Evolutionary conservation across 768 basidiomycete genomes (phyloP), one percentile per base, ranked within the genome.

Genomic region (Lyophyllum shimeji): DNA sequence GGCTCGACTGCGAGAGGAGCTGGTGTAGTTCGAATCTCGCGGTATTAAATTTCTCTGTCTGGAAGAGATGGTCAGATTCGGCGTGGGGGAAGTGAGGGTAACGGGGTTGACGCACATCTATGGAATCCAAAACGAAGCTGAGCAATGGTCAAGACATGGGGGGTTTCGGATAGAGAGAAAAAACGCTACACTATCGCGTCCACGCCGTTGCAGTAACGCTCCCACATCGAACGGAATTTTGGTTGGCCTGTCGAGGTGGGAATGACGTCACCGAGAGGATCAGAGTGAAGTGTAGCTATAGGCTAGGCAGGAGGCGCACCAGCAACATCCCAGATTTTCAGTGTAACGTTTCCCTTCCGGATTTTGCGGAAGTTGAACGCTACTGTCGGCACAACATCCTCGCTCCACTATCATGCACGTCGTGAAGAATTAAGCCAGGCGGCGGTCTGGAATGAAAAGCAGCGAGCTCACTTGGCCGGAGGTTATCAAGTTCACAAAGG

Each of bases 291-390:
- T 34, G 33, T 17, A 50, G n/a, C n/a, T n/a, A n/a, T n/a, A n/a
- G n/a, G n/a, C n/a, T 33, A 29, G 24, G 46, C 6, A 29, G n/a
- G 47, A 17, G 7, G 61, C 83, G 62, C 59, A 91, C 89, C 93
- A 59, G 94, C 94, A 37, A 97, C 90, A 69, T 97, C 95, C 95
- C 95, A 97, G 46, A 97, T 85, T 69, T 94, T 96, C 66, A 97
- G 76, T 0, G 90, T 93, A 0, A 96, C 86, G 57, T 93, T 95
- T 12, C 93, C 93, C 65, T 92, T 93, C 59, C 87, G 78, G 12
- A 96, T 86, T 69, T 91, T 93, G 18, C 91, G 81, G 64, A 94
- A 86, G 63, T 94, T 95, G 77, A 94, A 97, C 7, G 94, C 93
- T 20, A 97, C 90, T 1, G 95, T 97, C 0, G 95, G 95, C 0